phyloP scores from a whole-genome alignment of 805 yeast genomes.

The Pichia manshurica region DNA sequence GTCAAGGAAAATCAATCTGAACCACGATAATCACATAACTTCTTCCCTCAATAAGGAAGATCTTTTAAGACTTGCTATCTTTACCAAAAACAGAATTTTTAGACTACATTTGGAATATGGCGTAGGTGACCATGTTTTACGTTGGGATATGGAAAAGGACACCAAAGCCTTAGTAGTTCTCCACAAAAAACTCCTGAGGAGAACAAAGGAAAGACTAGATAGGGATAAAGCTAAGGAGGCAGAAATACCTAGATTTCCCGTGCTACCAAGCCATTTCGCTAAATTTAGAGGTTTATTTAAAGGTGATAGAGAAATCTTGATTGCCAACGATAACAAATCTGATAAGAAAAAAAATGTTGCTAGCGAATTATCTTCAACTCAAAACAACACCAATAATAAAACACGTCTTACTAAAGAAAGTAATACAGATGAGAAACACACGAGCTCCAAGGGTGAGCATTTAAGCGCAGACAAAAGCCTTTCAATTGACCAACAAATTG shows the following conservation, averaged over 20 bases:
- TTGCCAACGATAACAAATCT: neutral
- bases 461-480: neutral
- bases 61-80: conserved; percentile 6
- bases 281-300: conserved; percentile 9
- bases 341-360: neutral
- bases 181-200: conserved; percentile 52
- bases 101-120: conserved; percentile 86
- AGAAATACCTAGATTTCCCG: conserved; percentile 36
- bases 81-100: conserved; percentile 40
- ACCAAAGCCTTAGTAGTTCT: conserved; percentile 66
- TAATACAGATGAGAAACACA: neutral
- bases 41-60: conserved; percentile 4
- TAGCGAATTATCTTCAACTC: neutral
- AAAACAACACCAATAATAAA: neutral
- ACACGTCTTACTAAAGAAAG: neutral
- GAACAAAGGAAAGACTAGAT: conserved; percentile 9
- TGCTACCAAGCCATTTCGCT: conserved; percentile 13
- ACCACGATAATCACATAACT: neutral
- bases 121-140: conserved; percentile 66
- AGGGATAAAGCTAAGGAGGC: conserved; percentile 20
- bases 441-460: neutral
- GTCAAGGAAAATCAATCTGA: neutral
- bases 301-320: conserved; percentile 2
- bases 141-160: conserved; percentile 74
- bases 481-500: neutral